Percentiles rank a stretch among this genome's conserved stretches.
phyloP scores from a whole-genome alignment of 2,329 filamentous ascomycete genomes.

The Graphilbum ipis-grandicollis region DNA sequence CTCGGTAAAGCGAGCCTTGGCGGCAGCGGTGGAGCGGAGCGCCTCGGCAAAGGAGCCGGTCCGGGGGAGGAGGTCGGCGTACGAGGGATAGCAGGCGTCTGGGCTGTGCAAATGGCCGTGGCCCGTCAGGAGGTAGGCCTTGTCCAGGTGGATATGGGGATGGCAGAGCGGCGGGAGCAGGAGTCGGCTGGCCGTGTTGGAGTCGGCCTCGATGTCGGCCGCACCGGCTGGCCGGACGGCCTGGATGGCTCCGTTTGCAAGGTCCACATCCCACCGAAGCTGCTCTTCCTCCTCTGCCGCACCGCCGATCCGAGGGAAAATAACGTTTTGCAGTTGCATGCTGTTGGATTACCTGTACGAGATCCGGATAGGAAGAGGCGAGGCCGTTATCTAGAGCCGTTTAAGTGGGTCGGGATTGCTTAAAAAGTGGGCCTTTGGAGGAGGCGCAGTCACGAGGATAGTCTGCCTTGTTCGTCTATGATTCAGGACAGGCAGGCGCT shows the following conservation, averaged over 20 bases:
- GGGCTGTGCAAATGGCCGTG: conserved; percentile 11
- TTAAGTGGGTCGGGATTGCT: too few relatives aligned
- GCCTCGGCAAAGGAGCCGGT: conserved; percentile 50
- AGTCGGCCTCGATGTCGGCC: background rate
- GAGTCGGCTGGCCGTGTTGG: conserved; percentile 9
- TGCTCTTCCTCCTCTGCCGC: background rate
- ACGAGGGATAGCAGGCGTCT: conserved; percentile 22
- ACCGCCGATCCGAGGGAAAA: background rate
- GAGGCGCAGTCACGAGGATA: too few relatives aligned
- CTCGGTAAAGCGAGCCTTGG: conserved; percentile 44
- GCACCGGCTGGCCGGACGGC: background rate
- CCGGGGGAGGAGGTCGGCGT: conserved; percentile 39
- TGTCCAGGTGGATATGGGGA: conserved; percentile 58
- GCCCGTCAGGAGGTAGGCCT: conserved; percentile 37
- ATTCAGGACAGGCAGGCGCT: too few relatives aligned
- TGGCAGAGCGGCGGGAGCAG: conserved; percentile 38
- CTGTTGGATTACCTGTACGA: too few relatives aligned
- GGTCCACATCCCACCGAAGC: background rate
- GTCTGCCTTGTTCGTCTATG: too few relatives aligned
- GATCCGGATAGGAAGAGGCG: too few relatives aligned
- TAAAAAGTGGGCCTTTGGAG: too few relatives aligned
- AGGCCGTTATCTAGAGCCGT: too few relatives aligned
- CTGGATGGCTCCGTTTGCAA: background rate
- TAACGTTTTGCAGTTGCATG: background rate
- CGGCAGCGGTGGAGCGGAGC: conserved; percentile 28